Base-by-base conservation (phyloP, 2,329 filamentous ascomycete genomes). In the Pseudocercospora cruenta region DNA sequence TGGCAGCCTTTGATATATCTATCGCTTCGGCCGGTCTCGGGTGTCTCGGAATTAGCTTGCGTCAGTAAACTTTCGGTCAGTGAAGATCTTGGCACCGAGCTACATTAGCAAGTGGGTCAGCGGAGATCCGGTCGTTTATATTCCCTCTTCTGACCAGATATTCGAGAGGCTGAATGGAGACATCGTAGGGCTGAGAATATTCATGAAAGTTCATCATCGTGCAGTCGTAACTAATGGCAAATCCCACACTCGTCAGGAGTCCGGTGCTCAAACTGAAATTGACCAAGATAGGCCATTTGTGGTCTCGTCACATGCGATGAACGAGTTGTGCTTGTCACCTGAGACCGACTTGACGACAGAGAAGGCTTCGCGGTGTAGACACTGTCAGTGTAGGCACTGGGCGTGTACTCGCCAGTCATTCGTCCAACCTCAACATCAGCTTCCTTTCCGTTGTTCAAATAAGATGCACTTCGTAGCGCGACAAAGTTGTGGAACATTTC, bases 401-500 rank as follows among this genome's bases (percentile, higher is more conserved):
- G 31, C 2, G 31, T 33, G 4, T 33, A 33, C 10, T 33, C 31
- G 31, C 31, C 31, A 10, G 31, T 33, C 31, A 12, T 33, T 12
- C 31, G 31, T 22, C 28, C 55, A 43, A 58, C 31, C 14, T 58
- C 55, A 26, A 58, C 16, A 22, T 39, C 55, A 10, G 31, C 12
- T 16, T 39, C 31, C 28, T 36, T 58, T 21, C 36, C 31, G 36
- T 22, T 19, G 12, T 53, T 53, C 19, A n/a, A 47, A 21, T 57
- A 57, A 3, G 53, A 57, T 14, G 53, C 55, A 16, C 55, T 43
- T 22, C 55, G 14, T 12, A 58, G 22, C 1, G 28, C 31, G 31
- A 58, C 55, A 12, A 58, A 58, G 31, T 21, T 43, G 31, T 43
- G 31, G n/a, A 58, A 58, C 26, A 58, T 39, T 19, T 58, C 55